phyloP scores from a whole-genome alignment of 768 basidiomycete species.

The Nidularia sp. region DNA sequence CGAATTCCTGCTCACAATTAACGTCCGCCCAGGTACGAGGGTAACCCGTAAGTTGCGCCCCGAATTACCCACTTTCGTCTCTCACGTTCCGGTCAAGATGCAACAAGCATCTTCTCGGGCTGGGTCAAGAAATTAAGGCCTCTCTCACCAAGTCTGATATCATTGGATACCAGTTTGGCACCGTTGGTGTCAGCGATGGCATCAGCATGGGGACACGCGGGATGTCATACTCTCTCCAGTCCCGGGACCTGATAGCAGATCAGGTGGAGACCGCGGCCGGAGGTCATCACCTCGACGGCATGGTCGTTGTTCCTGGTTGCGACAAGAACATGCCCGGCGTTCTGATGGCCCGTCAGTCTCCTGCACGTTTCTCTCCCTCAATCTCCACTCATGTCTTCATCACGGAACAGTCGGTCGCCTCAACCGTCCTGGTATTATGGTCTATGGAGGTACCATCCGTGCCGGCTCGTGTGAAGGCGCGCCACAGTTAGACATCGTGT shows the following conservation, averaged over 20 bases:
- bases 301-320: constrained; percentile 96
- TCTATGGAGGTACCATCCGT: constrained; percentile 94
- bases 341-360: constrained; percentile 83
- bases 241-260: constrained; percentile 96
- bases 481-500: constrained; percentile 91
- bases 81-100: constrained; percentile 53
- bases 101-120: constrained; percentile 86
- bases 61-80: constrained; percentile 1
- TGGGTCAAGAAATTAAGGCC: constrained; percentile 83
- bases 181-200: constrained; percentile 95
- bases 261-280: constrained; percentile 94
- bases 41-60: constrained; percentile 82
- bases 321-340: constrained; percentile 99
- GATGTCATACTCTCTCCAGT: constrained; percentile 96
- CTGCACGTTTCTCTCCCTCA: constrained; percentile 5
- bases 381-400: constrained; percentile 8
- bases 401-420: constrained; percentile 73
- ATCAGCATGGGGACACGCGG: constrained; percentile 97
- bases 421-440: constrained; percentile 95
- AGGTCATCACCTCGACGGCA: constrained; percentile 96
- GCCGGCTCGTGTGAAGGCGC: constrained; percentile 87
- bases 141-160: constrained; percentile 68
- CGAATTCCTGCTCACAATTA: constrained; percentile 8
- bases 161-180: constrained; percentile 97
- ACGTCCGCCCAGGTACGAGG: constrained; percentile 78